phyloP scores from a whole-genome alignment of 2,329 filamentous ascomycete species.

The Acrodontium crateriforme region DNA sequence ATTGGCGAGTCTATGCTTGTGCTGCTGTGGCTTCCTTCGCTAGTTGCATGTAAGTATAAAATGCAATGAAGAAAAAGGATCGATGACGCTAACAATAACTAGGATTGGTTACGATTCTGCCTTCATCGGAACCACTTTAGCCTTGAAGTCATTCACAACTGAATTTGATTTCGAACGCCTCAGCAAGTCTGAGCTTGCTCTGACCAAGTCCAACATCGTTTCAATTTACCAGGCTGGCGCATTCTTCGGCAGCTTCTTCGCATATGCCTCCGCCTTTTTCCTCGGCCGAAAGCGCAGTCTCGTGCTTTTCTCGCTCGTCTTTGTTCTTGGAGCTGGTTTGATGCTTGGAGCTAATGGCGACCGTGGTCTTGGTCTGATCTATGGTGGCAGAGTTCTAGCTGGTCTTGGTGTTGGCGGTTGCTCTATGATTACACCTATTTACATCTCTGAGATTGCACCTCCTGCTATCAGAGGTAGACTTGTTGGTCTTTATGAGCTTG shows the following conservation, averaged over 20 bases:
- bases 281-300: slow-evolving; percentile 54
- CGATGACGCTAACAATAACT: slow-evolving; percentile 40
- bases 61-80: too few relatives aligned
- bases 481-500: slow-evolving; percentile 44
- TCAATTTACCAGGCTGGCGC: slow-evolving; percentile 72
- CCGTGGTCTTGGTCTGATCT: slow-evolving; percentile 48
- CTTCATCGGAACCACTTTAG: slow-evolving; percentile 66
- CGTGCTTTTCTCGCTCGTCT: slow-evolving; percentile 46
- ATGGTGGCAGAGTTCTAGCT: slow-evolving; percentile 43
- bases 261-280: slow-evolving; percentile 52
- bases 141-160: slow-evolving; percentile 51
- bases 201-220: slow-evolving; percentile 62
- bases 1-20: slow-evolving; percentile 44
- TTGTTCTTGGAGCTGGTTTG: slow-evolving; percentile 56
- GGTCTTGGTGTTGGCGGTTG: slow-evolving; percentile 43
- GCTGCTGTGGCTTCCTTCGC: slow-evolving; percentile 42
- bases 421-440: slow-evolving; percentile 45
- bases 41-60: slow-evolving; percentile 37
- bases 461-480: slow-evolving; percentile 45
- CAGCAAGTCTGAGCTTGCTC: slow-evolving; percentile 34
- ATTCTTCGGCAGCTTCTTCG: slow-evolving; percentile 65
- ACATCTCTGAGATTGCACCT: slow-evolving; percentile 44
- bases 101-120: slow-evolving; percentile 26
- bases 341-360: slow-evolving; percentile 53
- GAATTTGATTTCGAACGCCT: slow-evolving; percentile 53